These are phyloP conservation scores for Pseudogymnoascus sp. DNA, from an alignment of 2,329 filamentous ascomycete species.

Conservation along the genomic window DNA sequence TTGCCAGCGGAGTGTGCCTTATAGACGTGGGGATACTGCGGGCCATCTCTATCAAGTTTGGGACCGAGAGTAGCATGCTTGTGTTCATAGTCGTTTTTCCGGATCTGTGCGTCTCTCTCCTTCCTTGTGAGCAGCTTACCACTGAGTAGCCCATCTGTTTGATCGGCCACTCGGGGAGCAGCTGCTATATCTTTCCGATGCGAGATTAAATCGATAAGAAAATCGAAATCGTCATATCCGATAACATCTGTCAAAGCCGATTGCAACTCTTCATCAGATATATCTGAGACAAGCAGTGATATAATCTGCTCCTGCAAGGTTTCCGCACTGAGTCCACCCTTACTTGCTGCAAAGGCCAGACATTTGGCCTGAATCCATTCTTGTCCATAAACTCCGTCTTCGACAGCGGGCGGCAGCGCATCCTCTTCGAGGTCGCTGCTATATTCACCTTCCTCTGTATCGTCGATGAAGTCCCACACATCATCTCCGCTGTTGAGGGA, in stretches of 20 bases:
- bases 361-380: conserved; percentile 69
- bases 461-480: conserved; percentile 87
- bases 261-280: conserved; percentile 77
- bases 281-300: conserved; percentile 60
- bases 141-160: conserved; percentile 33
- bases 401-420: conserved; percentile 26
- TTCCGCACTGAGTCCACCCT: conserved; percentile 57
- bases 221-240: conserved; percentile 87
- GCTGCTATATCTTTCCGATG: conserved; percentile 60
- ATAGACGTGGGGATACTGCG: conserved; percentile 90
- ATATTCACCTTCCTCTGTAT: conserved; percentile 57
- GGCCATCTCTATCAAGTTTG: conserved; percentile 59
- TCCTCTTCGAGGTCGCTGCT: conserved; percentile 58
- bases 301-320: conserved; percentile 72
- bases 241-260: conserved; percentile 81
- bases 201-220: conserved; percentile 82
- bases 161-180: conserved; percentile 33
- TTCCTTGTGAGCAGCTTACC: conserved; percentile 61
- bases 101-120: conserved; percentile 71
- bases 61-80: conserved; percentile 67
- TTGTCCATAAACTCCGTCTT: conserved; percentile 40
- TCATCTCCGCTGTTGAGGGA: conserved; percentile 63
- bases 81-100: conserved; percentile 69
- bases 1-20: conserved; percentile 77
- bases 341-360: conserved; percentile 51